Percentiles rank a stretch among this genome's conserved stretches.
Conservation (phyloP, 2,329 filamentous ascomycete species). For the Penicillium nordicum region DNA sequence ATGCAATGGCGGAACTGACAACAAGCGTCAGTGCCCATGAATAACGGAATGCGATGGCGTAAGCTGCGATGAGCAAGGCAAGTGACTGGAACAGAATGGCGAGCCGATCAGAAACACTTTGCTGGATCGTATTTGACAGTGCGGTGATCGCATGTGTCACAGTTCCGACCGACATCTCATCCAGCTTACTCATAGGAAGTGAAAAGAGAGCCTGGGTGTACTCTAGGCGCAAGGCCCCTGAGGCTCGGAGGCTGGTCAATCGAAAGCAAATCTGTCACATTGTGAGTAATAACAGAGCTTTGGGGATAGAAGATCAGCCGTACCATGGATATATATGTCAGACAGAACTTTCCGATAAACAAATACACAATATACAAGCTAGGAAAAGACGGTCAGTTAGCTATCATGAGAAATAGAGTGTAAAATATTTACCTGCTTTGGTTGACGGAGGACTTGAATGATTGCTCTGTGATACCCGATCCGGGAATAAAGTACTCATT, state of each 20-base stretch:
- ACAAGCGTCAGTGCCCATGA: constrained; percentile 54
- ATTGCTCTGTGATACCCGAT: constrained; percentile 41
- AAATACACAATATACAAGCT: constrained; percentile 59
- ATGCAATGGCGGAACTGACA: constrained; percentile 46
- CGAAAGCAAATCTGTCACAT: constrained; percentile 38
- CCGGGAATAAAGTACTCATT: constrained; percentile 51
- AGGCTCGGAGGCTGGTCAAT: constrained; percentile 50
- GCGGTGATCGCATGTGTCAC: constrained; percentile 53
- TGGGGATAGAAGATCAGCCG: background rate
- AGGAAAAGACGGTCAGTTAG: background rate
- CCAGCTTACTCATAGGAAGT: constrained; percentile 50
- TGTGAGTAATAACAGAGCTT: background rate
- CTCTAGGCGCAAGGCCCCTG: constrained; percentile 48
- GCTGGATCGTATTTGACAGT: constrained; percentile 52
- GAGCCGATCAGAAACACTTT: constrained; percentile 54
- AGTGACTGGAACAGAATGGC: constrained; percentile 43
- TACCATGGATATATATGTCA: constrained; percentile 57
- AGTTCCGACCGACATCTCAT: constrained; percentile 49
- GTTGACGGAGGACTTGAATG: constrained; percentile 52
- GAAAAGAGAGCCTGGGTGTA: constrained; percentile 51
- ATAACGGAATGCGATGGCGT: constrained; percentile 52
- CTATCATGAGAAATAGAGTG: background rate
- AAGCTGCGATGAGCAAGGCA: constrained; percentile 44
- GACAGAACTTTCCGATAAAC: constrained; percentile 53
- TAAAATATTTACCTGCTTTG: constrained; percentile 20